Evolutionary conservation across 768 basidiomycete genomes (phyloP).

Genomic region (Panellus pusillus): DNA sequence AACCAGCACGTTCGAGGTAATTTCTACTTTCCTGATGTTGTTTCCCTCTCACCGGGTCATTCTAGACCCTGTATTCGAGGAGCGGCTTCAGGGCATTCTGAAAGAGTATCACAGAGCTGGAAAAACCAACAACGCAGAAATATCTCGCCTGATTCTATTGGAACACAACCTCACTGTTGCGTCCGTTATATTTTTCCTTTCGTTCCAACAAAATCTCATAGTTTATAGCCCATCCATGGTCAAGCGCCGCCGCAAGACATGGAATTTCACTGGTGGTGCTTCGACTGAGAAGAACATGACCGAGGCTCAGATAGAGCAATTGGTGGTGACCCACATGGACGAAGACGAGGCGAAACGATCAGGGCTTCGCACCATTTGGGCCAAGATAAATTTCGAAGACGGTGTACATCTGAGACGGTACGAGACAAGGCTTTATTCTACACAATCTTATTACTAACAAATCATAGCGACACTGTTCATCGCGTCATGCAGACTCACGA

Average conservation of each 20-base stretch:
- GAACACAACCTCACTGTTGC: background rate
- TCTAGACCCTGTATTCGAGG: background rate
- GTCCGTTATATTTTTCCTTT: slow-evolving; percentile 8
- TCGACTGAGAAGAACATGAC: slow-evolving; percentile 21
- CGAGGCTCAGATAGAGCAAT: slow-evolving; percentile 16
- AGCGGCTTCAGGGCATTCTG: background rate
- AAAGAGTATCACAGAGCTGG: background rate
- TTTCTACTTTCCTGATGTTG: background rate
- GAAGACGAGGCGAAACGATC: slow-evolving; percentile 20
- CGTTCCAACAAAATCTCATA: background rate
- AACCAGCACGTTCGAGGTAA: background rate
- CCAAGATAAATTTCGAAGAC: slow-evolving; percentile 19
- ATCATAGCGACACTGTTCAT: slow-evolving; percentile 1
- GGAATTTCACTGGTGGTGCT: slow-evolving; percentile 20
- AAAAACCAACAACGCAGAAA: background rate
- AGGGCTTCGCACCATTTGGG: slow-evolving; percentile 22
- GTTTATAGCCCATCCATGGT: slow-evolving; percentile 19
- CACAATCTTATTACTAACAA: too few species aligned
- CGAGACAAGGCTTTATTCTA: too few species aligned
- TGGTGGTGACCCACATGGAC: slow-evolving; percentile 25
- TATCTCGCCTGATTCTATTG: background rate
- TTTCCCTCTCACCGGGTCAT: too few species aligned
- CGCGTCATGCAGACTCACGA: slow-evolving; percentile 12
- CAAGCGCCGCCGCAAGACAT: slow-evolving; percentile 19
- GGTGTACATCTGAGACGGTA: slow-evolving; percentile 23